A percentile compares a stretch with the other conserved stretches of the same genome.
These are phyloP conservation scores for Diaporthe sp. DNA, from an alignment of 2,329 filamentous ascomycete species.

Conservation along the genomic window DNA sequence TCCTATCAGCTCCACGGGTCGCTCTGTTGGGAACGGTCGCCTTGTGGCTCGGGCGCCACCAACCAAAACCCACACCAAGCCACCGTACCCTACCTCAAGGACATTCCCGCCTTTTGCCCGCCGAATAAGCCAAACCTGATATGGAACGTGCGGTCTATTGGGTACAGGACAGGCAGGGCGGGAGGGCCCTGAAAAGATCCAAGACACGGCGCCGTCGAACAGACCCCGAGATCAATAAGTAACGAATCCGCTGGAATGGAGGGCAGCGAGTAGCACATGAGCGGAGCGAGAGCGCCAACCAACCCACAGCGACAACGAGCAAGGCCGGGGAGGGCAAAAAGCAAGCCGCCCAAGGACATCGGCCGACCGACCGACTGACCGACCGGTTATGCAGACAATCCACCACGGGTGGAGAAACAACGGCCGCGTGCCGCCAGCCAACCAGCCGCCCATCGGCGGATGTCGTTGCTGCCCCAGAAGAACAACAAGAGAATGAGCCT, in stretches of 20 bases:
- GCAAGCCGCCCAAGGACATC: background rate
- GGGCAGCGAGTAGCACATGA: background rate
- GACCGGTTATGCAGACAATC: conserved; percentile 6
- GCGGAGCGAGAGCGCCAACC: background rate
- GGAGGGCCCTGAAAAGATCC: background rate
- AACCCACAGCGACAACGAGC: background rate
- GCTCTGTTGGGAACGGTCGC: conserved; percentile 20
- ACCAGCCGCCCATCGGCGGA: conserved; percentile 20
- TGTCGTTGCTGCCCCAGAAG: background rate
- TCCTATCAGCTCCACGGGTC: conserved; percentile 26
- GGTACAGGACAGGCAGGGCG: background rate
- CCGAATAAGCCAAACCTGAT: background rate
- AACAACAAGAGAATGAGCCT: background rate
- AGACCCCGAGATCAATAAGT: background rate
- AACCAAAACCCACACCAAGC: conserved; percentile 6
- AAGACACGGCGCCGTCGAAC: background rate
- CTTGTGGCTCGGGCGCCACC: conserved; percentile 12
- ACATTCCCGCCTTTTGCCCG: conserved; percentile 15
- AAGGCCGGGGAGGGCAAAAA: background rate
- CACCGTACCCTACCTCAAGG: background rate
- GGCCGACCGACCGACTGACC: conserved; percentile 1
- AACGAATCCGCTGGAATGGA: background rate
- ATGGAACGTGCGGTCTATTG: background rate
- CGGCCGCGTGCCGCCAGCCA: conserved; percentile 16
- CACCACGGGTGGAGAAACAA: conserved; percentile 10